Percentiles rank a stretch among this genome's conserved stretches.
These are phyloP conservation scores for Gliomastix tumulicola DNA, from an alignment of 2,329 filamentous ascomycete species.

Conservation along the genomic window DNA sequence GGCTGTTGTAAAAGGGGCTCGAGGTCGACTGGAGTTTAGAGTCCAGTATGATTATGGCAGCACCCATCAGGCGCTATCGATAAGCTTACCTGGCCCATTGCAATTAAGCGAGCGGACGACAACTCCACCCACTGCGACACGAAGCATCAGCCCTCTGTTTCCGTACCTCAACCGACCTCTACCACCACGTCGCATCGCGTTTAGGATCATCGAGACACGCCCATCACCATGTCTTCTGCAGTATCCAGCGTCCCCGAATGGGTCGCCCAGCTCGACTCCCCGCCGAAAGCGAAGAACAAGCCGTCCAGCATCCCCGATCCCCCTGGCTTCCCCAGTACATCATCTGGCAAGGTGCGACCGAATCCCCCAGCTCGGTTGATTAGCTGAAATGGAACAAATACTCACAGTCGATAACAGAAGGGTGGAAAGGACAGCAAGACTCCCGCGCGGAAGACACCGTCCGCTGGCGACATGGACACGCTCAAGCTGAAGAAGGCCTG, in stretches of 20 bases:
- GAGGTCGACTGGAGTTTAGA: too few relatives aligned
- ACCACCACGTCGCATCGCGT: too few relatives aligned
- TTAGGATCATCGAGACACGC: too few relatives aligned
- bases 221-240: too few relatives aligned
- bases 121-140: too few relatives aligned
- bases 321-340: slow-evolving; percentile 63
- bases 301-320: slow-evolving; percentile 70
- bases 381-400: too few relatives aligned
- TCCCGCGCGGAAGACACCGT: slow-evolving; percentile 58
- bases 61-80: too few relatives aligned
- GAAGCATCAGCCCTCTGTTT: too few relatives aligned
- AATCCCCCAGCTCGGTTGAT: neutral
- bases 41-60: too few relatives aligned
- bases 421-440: slow-evolving; percentile 34
- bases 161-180: too few relatives aligned
- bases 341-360: slow-evolving; percentile 53
- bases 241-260: slow-evolving; percentile 61
- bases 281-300: slow-evolving; percentile 61
- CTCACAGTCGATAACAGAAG: slow-evolving; percentile 3
- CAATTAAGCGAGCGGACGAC: slow-evolving; percentile 6
- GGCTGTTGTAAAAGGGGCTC: too few relatives aligned
- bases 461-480: slow-evolving; percentile 82
- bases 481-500: slow-evolving; percentile 98
- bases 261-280: slow-evolving; percentile 72
- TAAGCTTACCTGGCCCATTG: slow-evolving; percentile 4